These are phyloP conservation scores for Stemphylium lycopersici DNA, from an alignment of 2,329 filamentous ascomycete species.

Conservation along the genomic window DNA sequence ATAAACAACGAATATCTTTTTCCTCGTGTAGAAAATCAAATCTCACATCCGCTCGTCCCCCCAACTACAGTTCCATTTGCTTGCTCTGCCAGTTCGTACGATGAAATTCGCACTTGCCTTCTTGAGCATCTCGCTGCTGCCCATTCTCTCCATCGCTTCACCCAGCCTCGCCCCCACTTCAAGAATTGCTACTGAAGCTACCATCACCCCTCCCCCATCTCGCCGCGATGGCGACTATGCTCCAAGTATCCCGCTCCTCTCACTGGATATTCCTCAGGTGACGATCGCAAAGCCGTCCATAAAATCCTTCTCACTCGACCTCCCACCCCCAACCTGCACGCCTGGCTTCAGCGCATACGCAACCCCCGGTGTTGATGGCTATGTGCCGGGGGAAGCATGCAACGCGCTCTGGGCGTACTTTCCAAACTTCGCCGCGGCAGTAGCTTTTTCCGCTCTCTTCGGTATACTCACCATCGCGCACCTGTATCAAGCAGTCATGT, in stretches of 20 bases:
- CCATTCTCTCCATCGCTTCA: slow-evolving; percentile 15
- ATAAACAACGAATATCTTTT: slow-evolving; percentile 13
- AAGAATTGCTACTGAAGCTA: slow-evolving; percentile 10
- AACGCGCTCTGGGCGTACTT: slow-evolving; percentile 29
- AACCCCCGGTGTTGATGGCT: slow-evolving; percentile 27
- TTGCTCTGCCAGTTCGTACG: slow-evolving; percentile 9
- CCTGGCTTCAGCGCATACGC: slow-evolving; percentile 22
- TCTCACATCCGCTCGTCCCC: background rate
- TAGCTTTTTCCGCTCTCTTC: slow-evolving; percentile 28
- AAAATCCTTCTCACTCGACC: slow-evolving; percentile 14
- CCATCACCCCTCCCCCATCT: slow-evolving; percentile 10
- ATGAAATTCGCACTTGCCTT: slow-evolving; percentile 21
- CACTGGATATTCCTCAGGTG: slow-evolving; percentile 16
- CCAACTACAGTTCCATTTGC: slow-evolving; percentile 4
- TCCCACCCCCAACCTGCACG: slow-evolving; percentile 21
- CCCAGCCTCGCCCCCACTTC: slow-evolving; percentile 4
- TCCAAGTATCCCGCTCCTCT: slow-evolving; percentile 18
- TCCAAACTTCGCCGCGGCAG: slow-evolving; percentile 28
- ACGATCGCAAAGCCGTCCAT: slow-evolving; percentile 17
- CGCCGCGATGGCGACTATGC: slow-evolving; percentile 18
- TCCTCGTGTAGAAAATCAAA: slow-evolving; percentile 9
- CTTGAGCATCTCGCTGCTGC: slow-evolving; percentile 19
- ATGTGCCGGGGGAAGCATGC: slow-evolving; percentile 25
- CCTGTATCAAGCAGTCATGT: slow-evolving; percentile 23
- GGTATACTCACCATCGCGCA: slow-evolving; percentile 27